phyloP scores from a whole-genome alignment of 768 basidiomycete species.

The Rubroboletus satanas region DNA sequence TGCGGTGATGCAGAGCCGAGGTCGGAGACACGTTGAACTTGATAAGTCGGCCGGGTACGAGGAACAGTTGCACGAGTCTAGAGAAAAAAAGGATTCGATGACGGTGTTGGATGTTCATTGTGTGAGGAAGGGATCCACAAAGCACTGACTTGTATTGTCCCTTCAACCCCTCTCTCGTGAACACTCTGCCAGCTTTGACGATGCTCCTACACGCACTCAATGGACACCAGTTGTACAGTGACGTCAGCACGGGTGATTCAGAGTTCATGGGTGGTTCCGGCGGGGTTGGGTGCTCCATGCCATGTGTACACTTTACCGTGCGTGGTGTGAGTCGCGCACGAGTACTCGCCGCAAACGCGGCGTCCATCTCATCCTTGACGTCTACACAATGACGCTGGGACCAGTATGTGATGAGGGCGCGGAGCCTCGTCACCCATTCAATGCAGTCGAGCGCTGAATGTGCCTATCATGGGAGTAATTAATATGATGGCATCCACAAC shows the following conservation, averaged over 20 bases:
- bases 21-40: conserved; percentile 62
- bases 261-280: conserved; percentile 53
- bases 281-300: conserved; percentile 38
- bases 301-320: conserved; percentile 27
- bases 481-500: background rate
- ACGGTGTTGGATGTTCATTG: background rate
- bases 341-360: conserved; percentile 50
- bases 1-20: conserved; percentile 53
- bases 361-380: conserved; percentile 76
- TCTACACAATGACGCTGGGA: conserved; percentile 69
- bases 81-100: background rate
- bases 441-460: conserved; percentile 60
- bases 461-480: conserved; percentile 39
- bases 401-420: conserved; percentile 75
- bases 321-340: conserved; percentile 61
- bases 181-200: conserved; percentile 68
- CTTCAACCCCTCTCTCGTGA: conserved; percentile 61
- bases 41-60: conserved; percentile 72
- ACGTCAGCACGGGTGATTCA: conserved; percentile 54
- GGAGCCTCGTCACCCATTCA: conserved; percentile 84
- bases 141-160: conserved; percentile 74
- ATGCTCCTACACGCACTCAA: conserved; percentile 77
- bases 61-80: conserved; percentile 68
- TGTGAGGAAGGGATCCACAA: no score
- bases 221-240: conserved; percentile 85